Base-by-base conservation (phyloP, 2,329 filamentous ascomycete species). In the Aureobasidium uvarum region DNA sequence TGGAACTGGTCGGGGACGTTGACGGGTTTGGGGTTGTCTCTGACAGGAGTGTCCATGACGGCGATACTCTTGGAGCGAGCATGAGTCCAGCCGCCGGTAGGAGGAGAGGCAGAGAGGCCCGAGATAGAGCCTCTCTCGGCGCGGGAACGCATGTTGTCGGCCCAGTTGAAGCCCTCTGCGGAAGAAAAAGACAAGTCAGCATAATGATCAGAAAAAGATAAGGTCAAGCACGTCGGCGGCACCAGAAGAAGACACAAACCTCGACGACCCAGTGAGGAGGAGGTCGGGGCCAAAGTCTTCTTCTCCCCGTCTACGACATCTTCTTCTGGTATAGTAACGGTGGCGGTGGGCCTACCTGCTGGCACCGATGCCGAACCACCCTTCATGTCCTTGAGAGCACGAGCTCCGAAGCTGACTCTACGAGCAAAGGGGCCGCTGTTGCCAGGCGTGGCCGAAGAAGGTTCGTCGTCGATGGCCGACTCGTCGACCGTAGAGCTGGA, bases 111-210 rank as follows among this genome's bases (percentile, higher is more conserved):
- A 10, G 67, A 65, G 16, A 67, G 55, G 70, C 82, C 83, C 50
- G 83, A 78, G 66, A 88, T 83, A 72, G 86, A 89, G 18, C 74
- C 81, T 78, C 92, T 93, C 81, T 96, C 92, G 72, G 93, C 93
- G 76, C 93, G 90, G 74, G 88, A 89, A 78, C 92, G 91, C 83
- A 97, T 87, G 81, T 96, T 93, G 82, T 97, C 94, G 75, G 92
- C 91, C 90, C 94, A 96, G 80, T 96, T 96, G 85, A 96, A 96
- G 77, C 91, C 91, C 84, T 95, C 92, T 84, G 91, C 90, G 80
- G 78, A 73, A 77, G 74, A 77, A 79, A 78, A 80, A 76, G 77
- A 77, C 74, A 31, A 51, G 76, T 82, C 81, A 81, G 79, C 74
- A 71, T 71, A 71, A 74, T 33, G 38, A 36, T 51, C 51, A 38